Evolutionary conservation across 2,329 filamentous ascomycete species (phyloP), one percentile per base, ranked within the genome.

Genomic region (Talaromyces atroroseus): DNA sequence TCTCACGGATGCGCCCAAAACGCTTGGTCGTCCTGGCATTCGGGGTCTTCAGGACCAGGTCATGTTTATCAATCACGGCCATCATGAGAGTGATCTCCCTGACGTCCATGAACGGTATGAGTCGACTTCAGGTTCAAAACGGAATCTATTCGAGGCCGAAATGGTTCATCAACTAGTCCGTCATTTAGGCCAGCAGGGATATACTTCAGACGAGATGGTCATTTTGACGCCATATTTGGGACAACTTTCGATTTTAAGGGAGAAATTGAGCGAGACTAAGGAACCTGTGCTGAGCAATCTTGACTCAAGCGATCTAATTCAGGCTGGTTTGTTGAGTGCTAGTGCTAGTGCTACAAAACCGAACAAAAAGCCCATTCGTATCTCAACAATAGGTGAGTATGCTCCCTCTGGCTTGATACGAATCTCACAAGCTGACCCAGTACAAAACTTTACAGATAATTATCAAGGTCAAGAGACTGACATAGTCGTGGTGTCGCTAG

Each of bases 141-240:
- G 78, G 51, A 91, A 91, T 59, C 20, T 44, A 0, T 87, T 84
- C 49, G 88, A 91, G 63, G 87, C 78, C 0, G 67, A 82, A 0
- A 86, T 91, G 79, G 79, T 87, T 0, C 65, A 90, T 20, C 82
- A 80, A 60, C 80, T 78, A 50, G 82, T 91, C 1, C 79, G 78
- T 5, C 90, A 89, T 61, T 70, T 92, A 0, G 82, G 75, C 0
- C 88, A 89, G 58, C 87, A 91, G 61, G 86, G 86, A 0, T 91
- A 90, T 63, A 77, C 78, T 3, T 83, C 84, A 0, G 75, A 83
- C 2, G 72, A 87, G 1, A 74, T 90, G 10, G 87, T 89, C 0
- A 74, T 91, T 0, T 67, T 91, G 1, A 89, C 86, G 0, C 88
- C 88, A 0, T 91, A 92, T 61, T 74, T 90, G 0, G 87, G 86